Percentiles rank a stretch among this genome's conserved stretches.
phyloP scores from a whole-genome alignment of 345 rosid genomes.

The Triadica sebifera region DNA sequence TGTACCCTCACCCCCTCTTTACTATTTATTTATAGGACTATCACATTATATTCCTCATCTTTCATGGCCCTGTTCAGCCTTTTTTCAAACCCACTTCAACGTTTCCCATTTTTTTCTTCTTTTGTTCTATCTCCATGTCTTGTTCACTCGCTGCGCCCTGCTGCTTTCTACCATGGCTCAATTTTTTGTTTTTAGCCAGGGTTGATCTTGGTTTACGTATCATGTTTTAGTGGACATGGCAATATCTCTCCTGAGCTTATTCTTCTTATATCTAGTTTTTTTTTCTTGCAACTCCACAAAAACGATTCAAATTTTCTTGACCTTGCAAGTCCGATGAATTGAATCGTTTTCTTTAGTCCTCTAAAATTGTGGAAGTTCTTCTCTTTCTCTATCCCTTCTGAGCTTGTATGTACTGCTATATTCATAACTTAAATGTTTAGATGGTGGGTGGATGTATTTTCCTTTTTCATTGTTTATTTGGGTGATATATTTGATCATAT shows the following conservation, averaged over 20 bases:
- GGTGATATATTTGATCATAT: no score
- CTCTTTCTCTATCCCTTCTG: no score
- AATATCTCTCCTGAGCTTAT: slow-evolving; percentile 76
- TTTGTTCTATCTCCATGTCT: not conserved
- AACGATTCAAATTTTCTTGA: slow-evolving; percentile 58
- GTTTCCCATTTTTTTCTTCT: no score
- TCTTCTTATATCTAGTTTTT: slow-evolving; percentile 15
- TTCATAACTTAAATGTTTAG: no score
- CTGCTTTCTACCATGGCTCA: slow-evolving; percentile 3
- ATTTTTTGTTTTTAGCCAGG: not conserved
- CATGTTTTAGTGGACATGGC: slow-evolving; percentile 28
- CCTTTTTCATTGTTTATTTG: no score
- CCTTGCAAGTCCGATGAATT: slow-evolving; percentile 62
- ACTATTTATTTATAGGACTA: no score
- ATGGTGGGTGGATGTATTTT: no score
- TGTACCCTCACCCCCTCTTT: slow-evolving; percentile 19
- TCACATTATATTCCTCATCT: not conserved
- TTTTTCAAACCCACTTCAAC: no score
- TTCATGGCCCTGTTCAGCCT: not conserved
- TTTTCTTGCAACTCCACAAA: slow-evolving; percentile 6
- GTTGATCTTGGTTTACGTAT: no score
- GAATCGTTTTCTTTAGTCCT: rapidly evolving
- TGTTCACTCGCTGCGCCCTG: not conserved
- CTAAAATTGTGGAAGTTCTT: no score
- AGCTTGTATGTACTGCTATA: no score